Base-by-base conservation (phyloP, 2,329 filamentous ascomycete genomes). In the Thermoascus crustaceus region DNA sequence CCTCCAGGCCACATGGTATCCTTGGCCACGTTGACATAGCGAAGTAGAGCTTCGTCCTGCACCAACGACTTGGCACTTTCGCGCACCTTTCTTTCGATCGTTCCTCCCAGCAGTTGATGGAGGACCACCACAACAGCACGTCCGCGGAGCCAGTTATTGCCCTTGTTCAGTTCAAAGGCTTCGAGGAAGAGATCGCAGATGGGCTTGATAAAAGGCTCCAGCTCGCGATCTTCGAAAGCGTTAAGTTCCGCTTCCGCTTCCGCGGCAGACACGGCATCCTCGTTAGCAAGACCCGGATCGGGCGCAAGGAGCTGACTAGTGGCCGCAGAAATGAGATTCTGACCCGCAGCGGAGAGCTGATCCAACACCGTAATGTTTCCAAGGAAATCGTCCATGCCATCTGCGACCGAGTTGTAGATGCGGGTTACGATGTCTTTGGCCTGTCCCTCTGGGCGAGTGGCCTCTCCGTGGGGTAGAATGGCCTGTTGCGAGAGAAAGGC, bases 181-280 rank as follows among this genome's bases (percentile, higher is more conserved):
- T 98, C 91, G 10, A 98, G 75, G 63, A 98, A 98, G 41, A 98
- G 80, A 59, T 98, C 91, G 61, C 88, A 95, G 42, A 98, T 95
- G 3, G 91, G 93, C 57, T 95, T 98, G 51, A 98, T 91, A 53
- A 98, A 96, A 1, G 91, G 91, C 54, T 94, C 87, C 2, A 87
- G 71, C 49, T 94, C 86, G 51, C 80, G 81, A 54, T 85, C 81
- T 61, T 96, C 89, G 52, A 94, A 96, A 0, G 89, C 89, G 39
- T 88, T 85, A 32, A 98, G 69, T 60, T 96, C 91, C 0, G 89
- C 89, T 61, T 96, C 88, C 0, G 88, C 91, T 64, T 96, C 91
- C 2, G 72, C 74, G 11, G 73, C 66, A 3, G 71, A 70, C 16
- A 66, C 61, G 6, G 66, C 64, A 38, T 73, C 66, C 46, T 68